Base-by-base conservation (phyloP, 2,329 filamentous ascomycete genomes). In the Pestalotiopsis sp. region DNA sequence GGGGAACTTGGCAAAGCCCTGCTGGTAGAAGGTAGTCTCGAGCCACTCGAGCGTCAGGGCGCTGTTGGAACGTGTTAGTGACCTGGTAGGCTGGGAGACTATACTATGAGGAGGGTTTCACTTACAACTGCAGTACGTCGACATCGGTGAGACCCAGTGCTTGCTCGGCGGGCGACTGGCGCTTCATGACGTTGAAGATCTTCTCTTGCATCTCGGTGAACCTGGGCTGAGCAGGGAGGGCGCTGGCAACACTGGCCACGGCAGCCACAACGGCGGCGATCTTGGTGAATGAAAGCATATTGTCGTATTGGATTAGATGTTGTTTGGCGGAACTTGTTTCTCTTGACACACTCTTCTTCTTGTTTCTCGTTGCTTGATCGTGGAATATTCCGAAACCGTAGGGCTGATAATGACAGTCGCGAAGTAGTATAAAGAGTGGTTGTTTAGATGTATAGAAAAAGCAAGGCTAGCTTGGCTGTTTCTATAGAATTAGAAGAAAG, bases 1-100 rank as follows among this genome's bases (percentile, higher is more conserved):
- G 31, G 88, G 84, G 81, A 93, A 92, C 78, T 88, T 86, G 71
- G 85, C 84, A 76, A 94, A 92, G 49, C 91, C 91, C 76, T 92
- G 85, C 73, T 87, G 84, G 84, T 94, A 94, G 81, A 93, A 94
- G 67, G 86, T 84, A 27, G 89, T 85, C 82, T 94, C 92, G 75
- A 94, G 90, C 81, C 92, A 90, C 81, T 94, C 92, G 60, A 93
- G 85, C 5, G 91, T 93, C 68, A 93, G 83, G 71, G 91, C 91
- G 76, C 89, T 91, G 71, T 13, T 36, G 20, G 20, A 66, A 41
- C 39, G 57, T 59, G 68, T 73, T 73, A 72, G 69, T 67, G 67
- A 73, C 70, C 67, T 72, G 73, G 49, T 66, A 39, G 65, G 23
- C 3, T 14, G 49, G 25, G 20, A 2, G 12, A 38, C 11, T 64